phyloP scores from a whole-genome alignment of 129 eudicot species.

The Pulicaria dysenterica region DNA sequence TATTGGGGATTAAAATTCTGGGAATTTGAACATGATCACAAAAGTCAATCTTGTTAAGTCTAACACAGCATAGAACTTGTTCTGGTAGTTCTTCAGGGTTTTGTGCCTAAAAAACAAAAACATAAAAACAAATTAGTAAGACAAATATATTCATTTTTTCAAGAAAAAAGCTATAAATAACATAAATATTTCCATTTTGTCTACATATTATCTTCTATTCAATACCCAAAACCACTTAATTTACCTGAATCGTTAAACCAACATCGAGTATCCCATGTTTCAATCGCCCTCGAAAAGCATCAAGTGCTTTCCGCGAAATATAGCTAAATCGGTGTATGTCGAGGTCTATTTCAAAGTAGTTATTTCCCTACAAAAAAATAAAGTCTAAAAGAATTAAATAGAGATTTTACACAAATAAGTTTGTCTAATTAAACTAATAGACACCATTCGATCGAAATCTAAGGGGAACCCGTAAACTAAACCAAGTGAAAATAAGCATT shows the following conservation, averaged over 20 bases:
- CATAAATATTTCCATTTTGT: neutral
- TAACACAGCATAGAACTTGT: constrained; percentile 70
- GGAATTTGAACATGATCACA: constrained; percentile 69
- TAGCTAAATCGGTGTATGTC: constrained; percentile 87
- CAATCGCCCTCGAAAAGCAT: constrained; percentile 65
- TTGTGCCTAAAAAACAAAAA: constrained; percentile 56
- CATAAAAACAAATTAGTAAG: neutral
- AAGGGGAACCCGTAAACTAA: neutral
- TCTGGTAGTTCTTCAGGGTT: constrained; percentile 81
- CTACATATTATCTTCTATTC: neutral
- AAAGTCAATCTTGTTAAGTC: constrained; percentile 76
- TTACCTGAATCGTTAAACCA: constrained; percentile 81
- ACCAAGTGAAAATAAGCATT: neutral
- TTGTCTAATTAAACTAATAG: too few relatives aligned
- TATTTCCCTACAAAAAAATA: constrained; percentile 49
- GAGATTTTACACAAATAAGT: neutral
- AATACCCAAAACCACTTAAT: neutral
- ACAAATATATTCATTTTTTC: neutral
- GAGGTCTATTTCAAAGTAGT: constrained; percentile 77
- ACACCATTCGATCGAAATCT: too few relatives aligned
- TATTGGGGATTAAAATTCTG: constrained; percentile 41
- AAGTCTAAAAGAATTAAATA: neutral
- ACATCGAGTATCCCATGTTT: constrained; percentile 66
- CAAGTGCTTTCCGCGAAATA: constrained; percentile 73
- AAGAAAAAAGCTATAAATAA: neutral